Base-by-base conservation (phyloP, 352 stramenopile genomes). In the Pythium rishiriense region DNA sequence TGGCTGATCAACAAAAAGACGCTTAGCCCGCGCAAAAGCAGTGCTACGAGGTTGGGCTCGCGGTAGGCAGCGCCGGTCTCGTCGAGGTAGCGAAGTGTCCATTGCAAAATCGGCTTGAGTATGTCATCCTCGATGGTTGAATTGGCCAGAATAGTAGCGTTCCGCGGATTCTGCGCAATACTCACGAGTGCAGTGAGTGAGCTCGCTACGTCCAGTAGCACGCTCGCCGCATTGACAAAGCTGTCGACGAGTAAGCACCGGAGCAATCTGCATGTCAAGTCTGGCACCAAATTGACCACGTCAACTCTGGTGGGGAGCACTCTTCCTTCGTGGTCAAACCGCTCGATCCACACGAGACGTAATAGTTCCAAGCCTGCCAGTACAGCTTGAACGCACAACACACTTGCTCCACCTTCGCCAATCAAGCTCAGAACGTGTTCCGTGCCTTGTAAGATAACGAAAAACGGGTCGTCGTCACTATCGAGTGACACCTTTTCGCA, bases 301-400 rank as follows among this genome's bases (percentile, higher is more conserved):
- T 37, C 24, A 0, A 17, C 10, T 14, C 22, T 22, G 15, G n/a
- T 31, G 3, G 39, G 49, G 4, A 53, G n/a, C 2, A 70, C 25
- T 22, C 35, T 42, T 1, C 63, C 63, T 29, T 70, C 63, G 0
- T 58, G 19, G 41, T 61, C 49, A 22, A 62, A 70, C 4, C 49
- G 48, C 39, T 65, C 48, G 7, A 70, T 56, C 55, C 55, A 70
- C 21, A 65, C 63, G 3, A 33, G 17, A 31, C 58, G 55, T 5
- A 70, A 3, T 3, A 64, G 28, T 11, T 70, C 50, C 0, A 65
- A 19, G 10, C 39, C 43, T 9, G 39, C 50, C 15, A 59, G 37
- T 4, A 64, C 41, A n/a, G 45, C 52, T 58, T 58, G 52, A 5
- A 21, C 31, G 4, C 1, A 19, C 9, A 19, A 7, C 21, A 43